phyloP scores from a whole-genome alignment of 441 rosid species.

The Syzygium syzygioides region DNA sequence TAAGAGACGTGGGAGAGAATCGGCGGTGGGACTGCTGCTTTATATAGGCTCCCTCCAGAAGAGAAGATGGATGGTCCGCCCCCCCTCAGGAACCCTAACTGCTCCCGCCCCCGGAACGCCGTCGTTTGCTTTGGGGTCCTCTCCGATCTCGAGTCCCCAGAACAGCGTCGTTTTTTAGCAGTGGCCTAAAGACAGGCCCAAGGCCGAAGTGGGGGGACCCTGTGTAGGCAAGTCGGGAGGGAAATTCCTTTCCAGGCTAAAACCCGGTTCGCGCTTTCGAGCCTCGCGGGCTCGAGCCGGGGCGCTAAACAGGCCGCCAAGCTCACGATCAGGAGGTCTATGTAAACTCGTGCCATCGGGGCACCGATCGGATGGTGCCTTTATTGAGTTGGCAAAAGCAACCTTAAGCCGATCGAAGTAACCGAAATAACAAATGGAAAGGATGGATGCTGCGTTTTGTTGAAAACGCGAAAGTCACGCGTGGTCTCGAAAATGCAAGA shows the following conservation, averaged over 20 bases:
- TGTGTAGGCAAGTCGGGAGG: neutral
- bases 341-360: rapidly evolving
- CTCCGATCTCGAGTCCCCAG: rapidly evolving
- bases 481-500: rapidly evolving
- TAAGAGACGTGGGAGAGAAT: rapidly evolving
- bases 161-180: rapidly evolving
- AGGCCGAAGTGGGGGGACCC: neutral
- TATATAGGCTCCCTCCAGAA: neutral
- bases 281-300: rapidly evolving
- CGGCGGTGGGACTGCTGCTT: neutral
- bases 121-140: neutral
- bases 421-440: too few species aligned
- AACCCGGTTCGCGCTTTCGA: neutral
- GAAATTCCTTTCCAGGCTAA: neutral
- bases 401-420: neutral
- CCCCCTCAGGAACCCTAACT: neutral
- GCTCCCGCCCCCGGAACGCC: neutral
- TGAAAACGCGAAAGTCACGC: neutral
- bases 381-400: neutral
- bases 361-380: neutral
- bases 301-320: neutral
- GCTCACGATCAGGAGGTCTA: neutral
- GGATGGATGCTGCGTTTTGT: neutral
- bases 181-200: neutral
- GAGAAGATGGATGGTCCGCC: neutral